Percentiles rank a stretch among this genome's conserved stretches.
Evolutionary conservation across 169 alveolate species (phyloP).

Genomic region (Cryptosporidium sp.): DNA sequence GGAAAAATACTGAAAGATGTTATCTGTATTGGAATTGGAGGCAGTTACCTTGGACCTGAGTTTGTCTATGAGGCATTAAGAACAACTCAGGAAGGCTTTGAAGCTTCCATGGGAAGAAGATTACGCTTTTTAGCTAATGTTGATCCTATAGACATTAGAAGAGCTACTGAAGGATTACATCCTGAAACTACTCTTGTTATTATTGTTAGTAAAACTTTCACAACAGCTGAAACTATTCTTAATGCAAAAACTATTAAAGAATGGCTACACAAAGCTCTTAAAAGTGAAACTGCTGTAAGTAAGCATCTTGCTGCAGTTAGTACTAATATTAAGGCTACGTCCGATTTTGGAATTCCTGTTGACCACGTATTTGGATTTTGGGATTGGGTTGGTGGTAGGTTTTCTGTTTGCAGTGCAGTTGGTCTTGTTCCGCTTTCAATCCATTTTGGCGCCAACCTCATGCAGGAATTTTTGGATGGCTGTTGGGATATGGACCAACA

Average conservation of each 20-base stretch:
- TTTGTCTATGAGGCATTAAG: slow-evolving; percentile 93
- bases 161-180: slow-evolving; percentile 93
- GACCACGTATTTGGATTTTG: slow-evolving; percentile 97
- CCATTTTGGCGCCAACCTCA: slow-evolving; percentile 91
- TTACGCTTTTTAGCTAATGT: slow-evolving; percentile 97
- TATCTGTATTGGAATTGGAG: slow-evolving; percentile 98
- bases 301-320: slow-evolving; percentile 94
- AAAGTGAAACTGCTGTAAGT: slow-evolving; percentile 81
- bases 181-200: slow-evolving; percentile 94
- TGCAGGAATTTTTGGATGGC: slow-evolving; percentile 84
- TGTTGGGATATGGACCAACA: slow-evolving; percentile 92
- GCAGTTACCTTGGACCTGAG: slow-evolving; percentile 97
- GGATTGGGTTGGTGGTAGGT: slow-evolving; percentile 99
- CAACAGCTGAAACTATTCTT: slow-evolving; percentile 99
- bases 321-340: slow-evolving; percentile 92
- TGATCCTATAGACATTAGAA: slow-evolving; percentile 95
- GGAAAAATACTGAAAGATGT: slow-evolving; percentile 91
- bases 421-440: slow-evolving; percentile 96
- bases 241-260: slow-evolving; percentile 94
- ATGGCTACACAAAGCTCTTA: slow-evolving; percentile 88
- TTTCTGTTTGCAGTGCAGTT: slow-evolving; percentile 97
- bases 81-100: slow-evolving; percentile 83
- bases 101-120: slow-evolving; percentile 81
- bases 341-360: slow-evolving; percentile 93
- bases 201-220: slow-evolving; percentile 97